A percentile compares a stretch with the other conserved stretches of the same genome.
These are phyloP conservation scores for Globisporangium paroecandrum DNA, from an alignment of 352 stramenopile species.

Conservation along the genomic window DNA sequence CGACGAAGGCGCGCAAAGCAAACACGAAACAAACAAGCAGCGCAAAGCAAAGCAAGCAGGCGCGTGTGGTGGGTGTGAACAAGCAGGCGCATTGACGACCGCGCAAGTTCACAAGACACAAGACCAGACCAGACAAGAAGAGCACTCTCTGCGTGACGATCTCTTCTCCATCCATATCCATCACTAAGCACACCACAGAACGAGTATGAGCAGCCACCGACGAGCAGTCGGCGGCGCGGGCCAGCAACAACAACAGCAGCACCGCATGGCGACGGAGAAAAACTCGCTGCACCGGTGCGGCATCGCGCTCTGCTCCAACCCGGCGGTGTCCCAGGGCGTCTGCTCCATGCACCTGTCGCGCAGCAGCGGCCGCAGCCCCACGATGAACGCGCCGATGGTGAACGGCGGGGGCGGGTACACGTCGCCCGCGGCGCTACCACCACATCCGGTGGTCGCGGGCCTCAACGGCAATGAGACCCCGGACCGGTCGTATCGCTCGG, in stretches of 20 bases:
- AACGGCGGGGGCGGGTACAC: constrained; percentile 23
- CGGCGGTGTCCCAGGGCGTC: constrained; percentile 68
- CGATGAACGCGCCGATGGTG: constrained; percentile 9
- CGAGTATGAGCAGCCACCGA: constrained; percentile 12
- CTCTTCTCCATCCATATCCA: background rate
- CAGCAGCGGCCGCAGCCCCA: constrained; percentile 11
- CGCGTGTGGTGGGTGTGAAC: background rate
- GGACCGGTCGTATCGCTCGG: constrained; percentile 54
- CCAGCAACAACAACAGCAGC: constrained; percentile 11
- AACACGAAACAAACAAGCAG: too few species aligned
- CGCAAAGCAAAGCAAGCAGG: too few species aligned
- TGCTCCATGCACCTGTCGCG: constrained; percentile 74
- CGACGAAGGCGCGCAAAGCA: background rate
- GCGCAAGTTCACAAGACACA: background rate
- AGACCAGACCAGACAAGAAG: background rate
- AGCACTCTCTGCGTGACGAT: background rate
- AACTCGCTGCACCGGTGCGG: constrained; percentile 75
- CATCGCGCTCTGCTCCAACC: constrained; percentile 75
- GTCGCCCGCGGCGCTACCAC: constrained; percentile 6
- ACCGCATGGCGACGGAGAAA: constrained; percentile 26
- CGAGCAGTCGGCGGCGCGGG: background rate
- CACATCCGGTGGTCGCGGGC: constrained; percentile 9
- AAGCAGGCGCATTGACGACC: background rate
- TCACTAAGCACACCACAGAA: background rate
- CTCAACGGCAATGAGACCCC: constrained; percentile 26